These are phyloP conservation scores for Teratosphaeria gauchensis DNA, from an alignment of 2,329 filamentous ascomycete species.

Conservation along the genomic window DNA sequence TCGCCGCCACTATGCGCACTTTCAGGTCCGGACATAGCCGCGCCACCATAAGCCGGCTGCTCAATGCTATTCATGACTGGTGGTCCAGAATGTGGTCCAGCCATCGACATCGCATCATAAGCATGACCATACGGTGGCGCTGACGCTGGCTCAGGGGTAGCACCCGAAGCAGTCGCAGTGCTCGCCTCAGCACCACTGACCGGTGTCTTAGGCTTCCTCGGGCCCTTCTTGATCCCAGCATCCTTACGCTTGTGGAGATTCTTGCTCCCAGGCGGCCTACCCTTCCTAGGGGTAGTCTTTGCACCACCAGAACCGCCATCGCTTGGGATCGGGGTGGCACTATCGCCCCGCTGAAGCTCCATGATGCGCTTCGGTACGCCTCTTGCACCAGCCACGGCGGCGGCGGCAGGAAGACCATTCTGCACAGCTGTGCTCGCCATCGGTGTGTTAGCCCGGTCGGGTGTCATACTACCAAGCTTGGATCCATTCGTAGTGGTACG, in stretches of 20 bases:
- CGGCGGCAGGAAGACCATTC: constrained; percentile 13
- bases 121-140: not conserved
- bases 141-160: not conserved
- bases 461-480: constrained; percentile 12
- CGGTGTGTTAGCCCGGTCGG: constrained; percentile 13
- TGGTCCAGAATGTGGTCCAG: not conserved
- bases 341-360: constrained; percentile 36
- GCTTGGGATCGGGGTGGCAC: constrained; percentile 12
- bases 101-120: not conserved
- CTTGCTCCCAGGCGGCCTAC: constrained; percentile 37
- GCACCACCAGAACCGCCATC: constrained; percentile 1
- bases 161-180: not conserved
- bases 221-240: constrained; percentile 41
- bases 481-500: constrained; percentile 7
- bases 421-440: constrained; percentile 5
- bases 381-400: not conserved
- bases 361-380: constrained; percentile 34
- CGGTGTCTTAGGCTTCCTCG: constrained; percentile 22
- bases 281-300: constrained; percentile 18
- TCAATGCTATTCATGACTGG: not conserved
- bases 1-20: not conserved
- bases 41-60: not conserved
- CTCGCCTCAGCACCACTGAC: not conserved
- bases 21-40: not conserved
- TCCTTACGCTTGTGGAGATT: constrained; percentile 37